Base-by-base conservation (phyloP, 768 basidiomycete species). In the Lactifluus volemus region DNA sequence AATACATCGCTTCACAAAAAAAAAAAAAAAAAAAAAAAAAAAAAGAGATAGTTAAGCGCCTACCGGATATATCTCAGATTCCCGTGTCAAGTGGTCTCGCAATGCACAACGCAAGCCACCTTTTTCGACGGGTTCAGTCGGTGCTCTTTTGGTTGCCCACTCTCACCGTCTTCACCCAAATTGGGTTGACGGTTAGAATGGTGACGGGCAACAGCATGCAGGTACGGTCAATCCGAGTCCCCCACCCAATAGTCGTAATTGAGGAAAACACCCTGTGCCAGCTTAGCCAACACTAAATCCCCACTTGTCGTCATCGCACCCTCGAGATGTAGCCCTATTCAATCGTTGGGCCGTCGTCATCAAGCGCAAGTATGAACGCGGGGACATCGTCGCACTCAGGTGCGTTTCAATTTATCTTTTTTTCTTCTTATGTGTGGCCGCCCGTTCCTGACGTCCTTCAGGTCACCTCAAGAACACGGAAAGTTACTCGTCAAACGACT, bases 281-380 rank as follows among this genome's bases (percentile, higher is more conserved):
- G 65, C 54, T 52, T 56, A 66, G 63, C 65, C 65, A 36, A 66
- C 65, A 11, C 41, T 66, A 19, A 66, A 66, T 49, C 65, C 65
- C 6, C 60, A 56, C 14, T 44, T 45, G 38, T 65, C 38, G 38
- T 65, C 38, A 11, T 38, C 65, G 39, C 63, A 29, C 32, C 34
- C 53, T 47, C 55, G 65, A 19, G 65, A 66, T 42, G 48, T 61
- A 29, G 65, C 49, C 1, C 10, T 66, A 15, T 66, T 66, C 47
- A 52, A 65, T 42, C 65, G 60, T 17, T 64, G 53, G 56, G 59
- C 64, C 21, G 48, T 60, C 34, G 53, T 53, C 44, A 49, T 59
- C 3, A 30, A 17, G 32, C 55, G 64, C 25, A 53, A 21, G 50
- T 59, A 61, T 36, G 60, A 62, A 47, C 55, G 63, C 12, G 63